Percentiles rank a stretch among this genome's conserved stretches.
Conservation (phyloP, 2,329 filamentous ascomycete genomes). For the Colletotrichum lini region DNA sequence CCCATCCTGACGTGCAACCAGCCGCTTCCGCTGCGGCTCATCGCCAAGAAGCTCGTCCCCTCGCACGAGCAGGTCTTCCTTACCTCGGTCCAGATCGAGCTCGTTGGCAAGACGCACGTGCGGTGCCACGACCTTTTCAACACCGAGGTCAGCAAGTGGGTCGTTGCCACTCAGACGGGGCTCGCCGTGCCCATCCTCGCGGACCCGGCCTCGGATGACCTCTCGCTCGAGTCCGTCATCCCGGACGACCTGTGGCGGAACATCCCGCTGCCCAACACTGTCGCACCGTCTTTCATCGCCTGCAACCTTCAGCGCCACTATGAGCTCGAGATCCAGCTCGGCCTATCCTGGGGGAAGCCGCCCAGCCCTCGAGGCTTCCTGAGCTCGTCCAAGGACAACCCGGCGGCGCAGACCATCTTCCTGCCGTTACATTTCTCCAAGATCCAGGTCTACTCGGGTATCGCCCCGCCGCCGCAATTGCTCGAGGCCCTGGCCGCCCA, state of each 20-base stretch:
- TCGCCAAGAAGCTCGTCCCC: conserved; percentile 82
- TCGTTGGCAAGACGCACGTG: conserved; percentile 85
- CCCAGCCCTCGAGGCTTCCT: conserved; percentile 50
- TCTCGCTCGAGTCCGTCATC: conserved; percentile 78
- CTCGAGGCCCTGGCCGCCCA: conserved; percentile 69
- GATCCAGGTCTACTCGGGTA: conserved; percentile 88
- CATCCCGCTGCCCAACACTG: conserved; percentile 82
- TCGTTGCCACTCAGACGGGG: conserved; percentile 79
- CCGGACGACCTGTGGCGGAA: conserved; percentile 81
- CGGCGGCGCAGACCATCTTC: conserved; percentile 74
- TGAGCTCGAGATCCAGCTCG: conserved; percentile 85
- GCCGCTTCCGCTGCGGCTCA: conserved; percentile 83
- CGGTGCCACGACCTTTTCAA: conserved; percentile 82
- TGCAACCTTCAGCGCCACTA: conserved; percentile 90
- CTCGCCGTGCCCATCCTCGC: conserved; percentile 79
- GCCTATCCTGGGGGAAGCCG: conserved; percentile 80
- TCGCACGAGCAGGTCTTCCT: conserved; percentile 81
- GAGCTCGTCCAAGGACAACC: conserved; percentile 45
- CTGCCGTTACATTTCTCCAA: conserved; percentile 82
- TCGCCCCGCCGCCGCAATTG: conserved; percentile 83
- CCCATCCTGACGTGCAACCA: conserved; percentile 91
- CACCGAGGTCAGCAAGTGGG: conserved; percentile 80
- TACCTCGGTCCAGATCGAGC: conserved; percentile 83
- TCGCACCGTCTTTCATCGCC: conserved; percentile 88
- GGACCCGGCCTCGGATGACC: conserved; percentile 64